Conservation (phyloP, 495 filamentous ascomycete species). For the Extremus antarcticus region DNA sequence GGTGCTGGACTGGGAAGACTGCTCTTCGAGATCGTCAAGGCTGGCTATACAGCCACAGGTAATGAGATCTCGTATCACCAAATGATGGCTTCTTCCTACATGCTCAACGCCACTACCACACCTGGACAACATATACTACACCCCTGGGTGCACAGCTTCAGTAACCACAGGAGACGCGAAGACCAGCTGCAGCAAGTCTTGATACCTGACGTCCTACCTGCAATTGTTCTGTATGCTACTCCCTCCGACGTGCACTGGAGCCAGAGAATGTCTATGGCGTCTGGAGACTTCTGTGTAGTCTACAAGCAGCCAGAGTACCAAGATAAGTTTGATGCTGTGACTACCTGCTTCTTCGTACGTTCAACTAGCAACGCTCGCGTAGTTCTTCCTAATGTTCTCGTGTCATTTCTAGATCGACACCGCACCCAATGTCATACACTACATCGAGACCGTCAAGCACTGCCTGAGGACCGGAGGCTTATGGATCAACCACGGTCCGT, state of each 20-base stretch:
- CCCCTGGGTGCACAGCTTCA: constrained; percentile 72
- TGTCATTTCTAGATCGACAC: constrained; percentile 77
- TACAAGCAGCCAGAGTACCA: constrained; percentile 52
- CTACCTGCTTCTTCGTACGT: constrained; percentile 67
- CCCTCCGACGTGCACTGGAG: constrained; percentile 18
- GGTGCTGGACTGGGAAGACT: constrained; percentile 82
- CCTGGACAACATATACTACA: constrained; percentile 45
- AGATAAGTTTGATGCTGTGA: constrained; percentile 65
- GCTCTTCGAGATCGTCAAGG: constrained; percentile 71
- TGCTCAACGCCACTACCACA: constrained; percentile 61
- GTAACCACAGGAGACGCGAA: constrained; percentile 57
- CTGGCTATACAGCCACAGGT: constrained; percentile 68
- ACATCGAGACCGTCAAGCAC: constrained; percentile 68
- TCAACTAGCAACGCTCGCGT: too few species aligned
- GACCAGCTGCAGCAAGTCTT: constrained; percentile 60
- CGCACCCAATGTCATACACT: constrained; percentile 80
- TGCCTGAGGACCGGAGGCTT: constrained; percentile 69
- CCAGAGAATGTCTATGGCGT: constrained; percentile 73
- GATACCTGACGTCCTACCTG: constrained; percentile 71
- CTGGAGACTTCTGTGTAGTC: constrained; percentile 69
- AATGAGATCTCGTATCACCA: constrained; percentile 97
- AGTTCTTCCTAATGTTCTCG: too few species aligned
- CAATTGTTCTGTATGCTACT: constrained; percentile 37
- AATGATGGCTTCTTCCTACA: constrained; percentile 72
- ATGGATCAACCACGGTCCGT: constrained; percentile 80